A percentile compares a stretch with the other conserved stretches of the same genome.
These are phyloP conservation scores for Pythium brassicae DNA, from an alignment of 352 stramenopile species.

Conservation along the genomic window DNA sequence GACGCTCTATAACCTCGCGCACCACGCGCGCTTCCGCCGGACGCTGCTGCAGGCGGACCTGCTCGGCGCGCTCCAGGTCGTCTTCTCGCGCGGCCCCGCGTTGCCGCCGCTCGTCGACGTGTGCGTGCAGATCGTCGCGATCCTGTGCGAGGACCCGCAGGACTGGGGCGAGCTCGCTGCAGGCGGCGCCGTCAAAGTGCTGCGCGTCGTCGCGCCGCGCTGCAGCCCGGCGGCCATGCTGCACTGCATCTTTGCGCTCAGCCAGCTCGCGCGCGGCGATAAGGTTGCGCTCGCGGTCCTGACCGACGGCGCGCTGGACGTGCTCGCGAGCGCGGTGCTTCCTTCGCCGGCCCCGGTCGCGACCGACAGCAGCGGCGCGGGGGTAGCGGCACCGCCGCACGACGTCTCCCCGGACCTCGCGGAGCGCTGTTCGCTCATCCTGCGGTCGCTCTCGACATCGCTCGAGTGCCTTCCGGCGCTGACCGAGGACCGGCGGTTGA, in stretches of 20 bases:
- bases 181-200: slow-evolving; percentile 48
- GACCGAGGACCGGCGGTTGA: slow-evolving; percentile 47
- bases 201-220: slow-evolving; percentile 40
- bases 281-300: slow-evolving; percentile 38
- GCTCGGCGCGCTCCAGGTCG: slow-evolving; percentile 36
- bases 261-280: slow-evolving; percentile 57
- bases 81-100: slow-evolving; percentile 27
- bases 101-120: slow-evolving; percentile 43
- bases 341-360: background rate
- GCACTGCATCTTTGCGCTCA: slow-evolving; percentile 59
- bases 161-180: slow-evolving; percentile 46
- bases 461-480: slow-evolving; percentile 40
- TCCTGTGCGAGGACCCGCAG: slow-evolving; percentile 56
- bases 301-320: slow-evolving; percentile 51
- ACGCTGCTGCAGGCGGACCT: slow-evolving; percentile 54
- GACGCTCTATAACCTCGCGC: slow-evolving; percentile 67
- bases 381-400: background rate
- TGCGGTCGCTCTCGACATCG: slow-evolving; percentile 60
- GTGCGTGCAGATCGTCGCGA: slow-evolving; percentile 59
- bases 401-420: slow-evolving; percentile 20
- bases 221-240: slow-evolving; percentile 24
- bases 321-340: slow-evolving; percentile 38
- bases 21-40: slow-evolving; percentile 53
- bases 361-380: background rate
- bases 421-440: slow-evolving; percentile 63